Evolutionary conservation across 192 early-diverging fungal genomes (phyloP), one percentile per base, ranked within the genome.

Genomic region (Dimargaris verticillata): DNA sequence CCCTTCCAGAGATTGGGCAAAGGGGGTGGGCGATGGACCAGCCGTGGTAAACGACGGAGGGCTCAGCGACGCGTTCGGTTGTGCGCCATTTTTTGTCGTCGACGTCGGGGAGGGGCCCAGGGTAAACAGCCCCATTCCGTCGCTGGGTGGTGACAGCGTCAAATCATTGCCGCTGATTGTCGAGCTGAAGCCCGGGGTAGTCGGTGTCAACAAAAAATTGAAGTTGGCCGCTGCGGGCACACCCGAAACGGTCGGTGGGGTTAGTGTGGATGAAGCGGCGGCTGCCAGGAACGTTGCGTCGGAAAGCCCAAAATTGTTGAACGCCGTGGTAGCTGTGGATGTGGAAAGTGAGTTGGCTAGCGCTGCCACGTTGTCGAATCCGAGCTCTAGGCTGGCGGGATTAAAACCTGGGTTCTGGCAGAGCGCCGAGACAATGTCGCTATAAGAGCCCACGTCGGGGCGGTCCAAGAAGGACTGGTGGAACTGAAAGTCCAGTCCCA

Each of bases 191-290:
- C 57, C 57, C 5, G 57, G 57, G 14, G 57, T 59, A 18, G 57
- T 59, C 6, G 57, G 57, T 25, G 57, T 59, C 57, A 59, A 38
- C 14, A 43, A 6, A 43, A 59, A 59, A n/a, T 59, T 44, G 38
- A 59, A 59, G 3, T 41, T 33, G 57, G 28, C n/a, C 33, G 33
- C 42, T 2, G 5, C 43, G 41, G 57, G 41, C 29, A 59, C 33
- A 2, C 33, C 33, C 7, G 33, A 38, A 5, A 38, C 7, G 33
- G 33, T 38, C 7, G 33, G 3, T 13, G 51, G 29, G 26, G 53
- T 55, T 18, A n/a, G 53, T 18, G 18, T 18, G 33, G 28, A 28
- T 10, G 28, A 7, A n/a, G 53, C 13, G 29, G 10, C 11, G 53
- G n/a, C 53, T 26, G 22, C 29, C 28, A 38, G 33, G 10, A 38